Evolutionary conservation across 345 rosid species (phyloP), one percentile per base, ranked within the genome.

Genomic region (Mangifera indica): DNA sequence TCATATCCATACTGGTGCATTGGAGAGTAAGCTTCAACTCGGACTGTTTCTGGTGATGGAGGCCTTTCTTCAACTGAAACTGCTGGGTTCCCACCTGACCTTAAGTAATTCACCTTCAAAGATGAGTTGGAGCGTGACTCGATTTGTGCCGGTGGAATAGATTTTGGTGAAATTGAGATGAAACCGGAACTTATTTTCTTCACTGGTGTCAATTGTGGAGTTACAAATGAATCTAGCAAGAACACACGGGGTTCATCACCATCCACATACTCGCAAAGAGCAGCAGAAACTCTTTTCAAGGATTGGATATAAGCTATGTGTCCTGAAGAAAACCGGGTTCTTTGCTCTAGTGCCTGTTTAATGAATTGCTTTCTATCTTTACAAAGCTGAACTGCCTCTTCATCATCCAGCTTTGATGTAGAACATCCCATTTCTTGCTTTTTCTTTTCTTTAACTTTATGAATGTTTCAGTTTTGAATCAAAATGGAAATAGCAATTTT

Each of bases 351-450:
- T 0, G 94, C 99, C 73, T 92, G 94, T 79, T 92, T 92, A 67
- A 95, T 91, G 84, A 91, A 95, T 61, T 76, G 79, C 80, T 91
- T 95, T 66, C 98, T 67, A 72, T 95, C 98, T 79, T 85, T 92
- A 80, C 99, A 95, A 61, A 95, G 91, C 85, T 85, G 90, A 82
- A 95, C 96, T n/a, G 89, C 93, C 74, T 95, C 99, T 72, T 91
- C 96, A 67, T 95, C 92, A 14, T 95, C 97, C 63, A 92, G 76
- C 81, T 85, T 95, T 0, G 97, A 92, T 66, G 85, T 86, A 46
- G 98, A 91, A 85, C 99, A 95, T 84, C 99, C 98, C 99, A 95
- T 92, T 58, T 83, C 80, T 75, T 71, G 13, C 65, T 60, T 67
- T 56, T 57, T 26, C 68, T 52, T 61, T 66, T 62, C 56, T 78